phyloP scores from a whole-genome alignment of 306 rosid species.

The Begonia peltatifolia region DNA sequence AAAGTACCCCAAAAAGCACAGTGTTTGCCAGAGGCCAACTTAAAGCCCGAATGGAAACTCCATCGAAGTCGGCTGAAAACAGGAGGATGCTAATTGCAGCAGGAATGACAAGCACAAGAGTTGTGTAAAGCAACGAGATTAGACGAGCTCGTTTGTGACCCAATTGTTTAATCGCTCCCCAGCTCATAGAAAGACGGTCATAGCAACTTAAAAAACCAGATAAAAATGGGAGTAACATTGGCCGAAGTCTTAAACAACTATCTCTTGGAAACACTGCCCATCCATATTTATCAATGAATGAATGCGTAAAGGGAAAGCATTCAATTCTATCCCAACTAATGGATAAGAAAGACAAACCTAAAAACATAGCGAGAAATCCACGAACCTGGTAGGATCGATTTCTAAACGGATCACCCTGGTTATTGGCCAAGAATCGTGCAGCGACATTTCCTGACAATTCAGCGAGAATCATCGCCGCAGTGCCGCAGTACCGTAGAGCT shows the following conservation, averaged over 20 bases:
- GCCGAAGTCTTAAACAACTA: conserved; percentile 58
- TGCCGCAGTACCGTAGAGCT: conserved; percentile 69
- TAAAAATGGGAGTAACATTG: conserved; percentile 64
- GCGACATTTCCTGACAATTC: conserved; percentile 54
- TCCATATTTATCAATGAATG: conserved; percentile 21
- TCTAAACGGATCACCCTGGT: conserved; percentile 5
- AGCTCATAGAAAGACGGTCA: conserved; percentile 39
- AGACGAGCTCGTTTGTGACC: conserved; percentile 47
- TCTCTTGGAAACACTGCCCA: conserved; percentile 22
- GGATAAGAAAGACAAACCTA: conserved; percentile 48
- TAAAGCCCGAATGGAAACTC: conserved; percentile 31
- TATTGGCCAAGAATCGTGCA: conserved; percentile 23
- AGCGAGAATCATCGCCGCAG: conserved; percentile 86
- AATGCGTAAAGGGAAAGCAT: conserved; percentile 57
- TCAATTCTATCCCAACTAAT: conserved; percentile 71
- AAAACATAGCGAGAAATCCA: conserved; percentile 37
- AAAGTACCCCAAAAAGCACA: conserved; percentile 68
- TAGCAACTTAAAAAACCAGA: conserved; percentile 65
- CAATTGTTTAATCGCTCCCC: conserved; percentile 46
- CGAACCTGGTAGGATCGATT: conserved; percentile 30
- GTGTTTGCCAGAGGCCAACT: conserved; percentile 78
- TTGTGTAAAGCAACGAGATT: conserved; percentile 55
- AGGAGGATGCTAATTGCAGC: conserved; percentile 43
- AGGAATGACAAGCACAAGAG: conserved; percentile 65
- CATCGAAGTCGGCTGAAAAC: conserved; percentile 30